These are phyloP conservation scores for Chytridium lagenaria DNA, from an alignment of 371 early-diverging fungal species.

Conservation along the genomic window DNA sequence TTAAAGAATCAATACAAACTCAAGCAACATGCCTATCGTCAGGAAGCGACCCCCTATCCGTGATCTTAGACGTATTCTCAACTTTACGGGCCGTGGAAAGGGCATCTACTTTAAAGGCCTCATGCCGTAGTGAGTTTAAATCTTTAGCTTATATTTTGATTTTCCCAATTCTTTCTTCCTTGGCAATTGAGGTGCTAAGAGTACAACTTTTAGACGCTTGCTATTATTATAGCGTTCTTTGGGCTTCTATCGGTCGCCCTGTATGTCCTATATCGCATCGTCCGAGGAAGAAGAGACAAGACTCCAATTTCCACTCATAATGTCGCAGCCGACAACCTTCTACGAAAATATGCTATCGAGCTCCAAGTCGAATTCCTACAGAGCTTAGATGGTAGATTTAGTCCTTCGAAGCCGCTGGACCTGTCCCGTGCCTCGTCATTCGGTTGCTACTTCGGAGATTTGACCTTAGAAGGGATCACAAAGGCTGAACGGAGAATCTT, in stretches of 20 bases:
- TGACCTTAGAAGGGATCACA: neutral
- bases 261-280: neutral
- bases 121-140: neutral
- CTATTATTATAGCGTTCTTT: neutral
- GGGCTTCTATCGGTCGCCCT: neutral
- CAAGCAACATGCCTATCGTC: too few relatives aligned
- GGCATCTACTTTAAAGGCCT: conserved; percentile 1
- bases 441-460: neutral
- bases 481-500: neutral
- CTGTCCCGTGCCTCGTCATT: neutral
- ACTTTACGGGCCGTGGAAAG: neutral
- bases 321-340: neutral
- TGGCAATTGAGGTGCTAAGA: too few relatives aligned
- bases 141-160: too few relatives aligned
- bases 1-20: too few relatives aligned
- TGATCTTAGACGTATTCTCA: neutral
- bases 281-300: neutral
- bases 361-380: neutral
- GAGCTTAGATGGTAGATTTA: neutral
- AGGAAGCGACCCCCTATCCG: conserved; percentile 8
- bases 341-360: neutral
- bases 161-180: too few relatives aligned
- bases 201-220: neutral
- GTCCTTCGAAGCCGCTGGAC: neutral
- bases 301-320: neutral